Evolutionary conservation across 805 yeast species (phyloP), one percentile per base, ranked within the genome.

Genomic region (Brettanomyces custersianus): DNA sequence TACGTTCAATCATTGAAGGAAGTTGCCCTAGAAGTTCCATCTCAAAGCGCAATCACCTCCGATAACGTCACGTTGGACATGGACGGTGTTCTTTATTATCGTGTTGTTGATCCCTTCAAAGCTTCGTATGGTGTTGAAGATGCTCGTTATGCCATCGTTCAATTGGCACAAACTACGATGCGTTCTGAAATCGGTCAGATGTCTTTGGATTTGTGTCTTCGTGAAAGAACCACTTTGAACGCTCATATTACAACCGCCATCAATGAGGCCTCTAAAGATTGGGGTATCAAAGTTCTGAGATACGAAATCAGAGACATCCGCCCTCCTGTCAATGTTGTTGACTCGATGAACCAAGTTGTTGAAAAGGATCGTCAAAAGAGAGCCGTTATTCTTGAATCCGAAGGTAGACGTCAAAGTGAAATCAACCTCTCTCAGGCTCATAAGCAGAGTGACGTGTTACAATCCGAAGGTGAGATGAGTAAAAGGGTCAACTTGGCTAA

Each of bases 271-370:
- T 84, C 94, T 10, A 62, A 64, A 37, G 86, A 74, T 35, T 84
- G 95, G 95, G 95, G 95, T 37, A 78, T 84, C 39, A 70, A 72
- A 50, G 85, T 94, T 52, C 64, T 84, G 42, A 72, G 95, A 51
- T 83, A 85, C 57, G 95, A 84, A 57, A 83, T 84, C 59, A 72
- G 87, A 51, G 95, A 84, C 53, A 84, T 84, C 40, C 87, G 84
- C 54, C 95, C 94, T 2, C 95, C 95, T 3, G 69, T 70, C 25
- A 81, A 82, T 46, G 94, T 84, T 9, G 71, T 84, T 48, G 88
- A 80, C 49, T 92, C 94, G 20, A 85, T 84, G 95, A 94, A 84
- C 59, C 73, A 90, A 54, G 94, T 82, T 58, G 95, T 85, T 18
- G 72, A 80, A 40, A 92, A 94, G 31, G 94, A 85, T 57, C 66